Evolutionary conservation across 1,139 yeast genomes (phyloP), one percentile per base, ranked within the genome.

Genomic region (Sporopachydermia cereana): DNA sequence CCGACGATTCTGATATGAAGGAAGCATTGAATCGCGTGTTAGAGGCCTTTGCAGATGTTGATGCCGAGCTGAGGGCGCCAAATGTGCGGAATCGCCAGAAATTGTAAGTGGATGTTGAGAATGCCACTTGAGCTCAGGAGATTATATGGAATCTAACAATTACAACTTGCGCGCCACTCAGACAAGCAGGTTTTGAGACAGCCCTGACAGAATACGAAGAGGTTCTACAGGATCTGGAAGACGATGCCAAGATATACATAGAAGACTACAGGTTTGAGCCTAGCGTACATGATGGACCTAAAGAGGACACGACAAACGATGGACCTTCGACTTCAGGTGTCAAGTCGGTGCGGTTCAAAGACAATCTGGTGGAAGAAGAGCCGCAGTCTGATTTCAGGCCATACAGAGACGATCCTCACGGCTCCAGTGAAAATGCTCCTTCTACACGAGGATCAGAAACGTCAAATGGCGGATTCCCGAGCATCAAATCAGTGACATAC

Each of bases 1-100:
- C 71, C 43, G 84, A 77, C 49, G 76, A 74, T 51, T 65, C 64
- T 46, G 84, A 77, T 48, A 57, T 80, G 36, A 64, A 68, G 27
- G 64, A 63, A 43, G 60, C 66, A 24, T 56, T 79, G 45, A 58
- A 57, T 36, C 66, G 69, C 48, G 48, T 2, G 27, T 3, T 51
- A 39, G 59, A 63, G 45, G 53, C 57, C 43, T 53, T 66, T 25
- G 55, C 51, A 17, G 62, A 63, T 44, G 57, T 68, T 23, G 64
- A 64, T 44, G 65, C 61, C 24, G 76, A 70, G 47, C 49, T 68
- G 20, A 54, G 9, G 5, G 22, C 18, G 39, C 22, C 22, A 7
- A n/a, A n/a, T n/a, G 39, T 34, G 51, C 20, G 44, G 46, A 46
- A 29, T 47, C 43, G 42, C 43, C 41, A 17, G 51, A 49, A 25